phyloP scores from a whole-genome alignment of 176 grass and related monocot species.

The Melocanna baccifera region DNA sequence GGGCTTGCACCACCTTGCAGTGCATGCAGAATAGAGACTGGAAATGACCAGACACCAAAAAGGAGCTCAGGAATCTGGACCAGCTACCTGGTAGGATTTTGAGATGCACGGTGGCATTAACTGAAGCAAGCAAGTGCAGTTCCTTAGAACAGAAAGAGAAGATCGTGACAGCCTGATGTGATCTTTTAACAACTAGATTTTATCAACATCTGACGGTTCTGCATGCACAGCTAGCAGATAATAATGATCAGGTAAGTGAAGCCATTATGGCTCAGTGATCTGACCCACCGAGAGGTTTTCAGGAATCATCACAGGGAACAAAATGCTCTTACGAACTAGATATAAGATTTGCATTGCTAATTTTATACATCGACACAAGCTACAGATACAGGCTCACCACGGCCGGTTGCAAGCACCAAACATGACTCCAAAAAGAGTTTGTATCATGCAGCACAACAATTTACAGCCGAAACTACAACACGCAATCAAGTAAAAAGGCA shows the following conservation, averaged over 20 bases:
- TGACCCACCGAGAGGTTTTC: neutral
- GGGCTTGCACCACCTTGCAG: slow-evolving; percentile 24
- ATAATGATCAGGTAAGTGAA: neutral
- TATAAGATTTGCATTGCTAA: neutral
- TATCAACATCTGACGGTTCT: slow-evolving; percentile 13
- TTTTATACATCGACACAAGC: neutral
- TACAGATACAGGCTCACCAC: neutral
- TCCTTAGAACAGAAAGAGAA: slow-evolving; percentile 4
- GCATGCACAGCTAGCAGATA: neutral
- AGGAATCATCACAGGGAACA: neutral
- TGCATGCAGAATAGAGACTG: neutral
- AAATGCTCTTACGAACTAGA: neutral
- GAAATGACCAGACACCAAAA: slow-evolving; percentile 41
- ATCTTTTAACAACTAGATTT: slow-evolving; percentile 26
- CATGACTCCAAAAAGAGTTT: neutral
- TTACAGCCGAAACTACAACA: slow-evolving; percentile 32
- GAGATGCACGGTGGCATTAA: neutral
- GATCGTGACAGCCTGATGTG: slow-evolving; percentile 30
- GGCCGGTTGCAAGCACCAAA: slow-evolving; percentile 8
- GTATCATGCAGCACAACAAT: slow-evolving; percentile 31
- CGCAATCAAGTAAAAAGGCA: neutral
- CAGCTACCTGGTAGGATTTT: neutral
- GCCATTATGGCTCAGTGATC: neutral
- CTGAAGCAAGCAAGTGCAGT: slow-evolving; percentile 4
- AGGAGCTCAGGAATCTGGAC: slow-evolving; percentile 21